phyloP scores from a whole-genome alignment of 129 eudicot genomes.

The Flaveria ramosissima region DNA sequence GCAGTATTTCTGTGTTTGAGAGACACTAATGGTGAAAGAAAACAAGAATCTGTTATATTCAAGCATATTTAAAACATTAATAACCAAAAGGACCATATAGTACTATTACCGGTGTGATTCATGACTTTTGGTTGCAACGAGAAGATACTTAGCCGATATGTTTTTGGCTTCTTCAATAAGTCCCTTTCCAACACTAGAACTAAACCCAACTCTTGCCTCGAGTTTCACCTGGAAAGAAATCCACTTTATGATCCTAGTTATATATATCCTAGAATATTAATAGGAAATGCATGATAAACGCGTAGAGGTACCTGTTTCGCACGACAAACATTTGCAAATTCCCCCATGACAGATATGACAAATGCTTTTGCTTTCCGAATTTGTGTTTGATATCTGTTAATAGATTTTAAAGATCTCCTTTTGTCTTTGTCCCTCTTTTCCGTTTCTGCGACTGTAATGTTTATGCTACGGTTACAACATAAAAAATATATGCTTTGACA shows the following conservation, averaged over 20 bases:
- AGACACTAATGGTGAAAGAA: constrained; percentile 30
- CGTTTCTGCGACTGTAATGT: constrained; percentile 37
- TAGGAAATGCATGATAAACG: neutral
- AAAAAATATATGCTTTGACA: neutral
- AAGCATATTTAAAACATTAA: neutral
- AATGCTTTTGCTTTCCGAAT: constrained; percentile 74
- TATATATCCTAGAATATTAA: neutral
- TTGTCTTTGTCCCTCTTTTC: constrained; percentile 30
- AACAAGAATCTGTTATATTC: neutral
- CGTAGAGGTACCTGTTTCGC: constrained; percentile 49
- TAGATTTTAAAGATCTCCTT: constrained; percentile 32
- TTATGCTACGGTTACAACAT: neutral
- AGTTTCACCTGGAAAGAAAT: constrained; percentile 55
- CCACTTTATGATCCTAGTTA: neutral
- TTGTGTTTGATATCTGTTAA: constrained; percentile 48
- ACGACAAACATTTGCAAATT: constrained; percentile 60
- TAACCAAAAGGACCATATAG: neutral
- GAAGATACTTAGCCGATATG: constrained; percentile 54
- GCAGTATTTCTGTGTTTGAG: constrained; percentile 50
- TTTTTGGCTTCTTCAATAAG: constrained; percentile 68
- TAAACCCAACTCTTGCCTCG: constrained; percentile 82
- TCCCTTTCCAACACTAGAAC: constrained; percentile 63
- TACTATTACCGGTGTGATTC: constrained; percentile 32
- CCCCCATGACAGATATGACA: constrained; percentile 77
- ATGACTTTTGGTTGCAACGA: constrained; percentile 53